phyloP scores from a whole-genome alignment of 768 basidiomycete genomes.

The Collybiopsis luxurians region DNA sequence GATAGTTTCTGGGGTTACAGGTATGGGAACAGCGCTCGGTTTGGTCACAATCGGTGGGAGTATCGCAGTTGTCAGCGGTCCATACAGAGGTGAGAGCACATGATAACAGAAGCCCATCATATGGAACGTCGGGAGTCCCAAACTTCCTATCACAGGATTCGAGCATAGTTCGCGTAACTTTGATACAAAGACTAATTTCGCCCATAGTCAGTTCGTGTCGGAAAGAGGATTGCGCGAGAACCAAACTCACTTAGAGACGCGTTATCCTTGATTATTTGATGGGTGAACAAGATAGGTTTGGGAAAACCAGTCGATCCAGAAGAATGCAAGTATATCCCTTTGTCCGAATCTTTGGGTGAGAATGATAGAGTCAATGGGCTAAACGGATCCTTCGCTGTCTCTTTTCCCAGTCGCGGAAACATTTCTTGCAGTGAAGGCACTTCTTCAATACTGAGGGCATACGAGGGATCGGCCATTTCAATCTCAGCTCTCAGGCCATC shows the following conservation, averaged over 20 bases:
- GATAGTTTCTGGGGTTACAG: slow-evolving; percentile 18
- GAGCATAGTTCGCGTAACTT: slow-evolving; percentile 6
- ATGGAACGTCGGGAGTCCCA: slow-evolving; percentile 21
- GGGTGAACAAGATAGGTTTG: slow-evolving; percentile 23
- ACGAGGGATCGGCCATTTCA: slow-evolving; percentile 5
- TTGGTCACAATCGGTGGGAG: slow-evolving; percentile 20
- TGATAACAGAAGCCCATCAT: slow-evolving; percentile 16
- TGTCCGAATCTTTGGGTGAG: slow-evolving; percentile 7
- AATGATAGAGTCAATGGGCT: slow-evolving; percentile 7
- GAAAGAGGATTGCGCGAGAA: too few species aligned
- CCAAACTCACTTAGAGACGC: slow-evolving; percentile 20
- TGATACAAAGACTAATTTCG: not conserved
- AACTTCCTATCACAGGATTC: too few species aligned
- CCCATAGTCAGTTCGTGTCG: too few species aligned
- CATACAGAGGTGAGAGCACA: slow-evolving; percentile 12
- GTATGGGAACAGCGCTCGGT: slow-evolving; percentile 16
- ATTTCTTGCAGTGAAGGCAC: slow-evolving; percentile 15
- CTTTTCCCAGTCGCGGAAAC: slow-evolving; percentile 26
- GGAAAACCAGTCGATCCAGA: slow-evolving; percentile 31
- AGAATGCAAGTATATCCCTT: slow-evolving; percentile 26
- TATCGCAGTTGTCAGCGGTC: slow-evolving; percentile 15
- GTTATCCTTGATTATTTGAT: slow-evolving; percentile 16
- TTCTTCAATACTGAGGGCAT: slow-evolving; percentile 11
- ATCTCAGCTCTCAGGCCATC: slow-evolving; percentile 15
- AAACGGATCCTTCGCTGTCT: slow-evolving; percentile 12